A percentile compares a stretch with the other conserved stretches of the same genome.
phyloP scores from a whole-genome alignment of 805 yeast species.

The Yarrowia yakushimensis region DNA sequence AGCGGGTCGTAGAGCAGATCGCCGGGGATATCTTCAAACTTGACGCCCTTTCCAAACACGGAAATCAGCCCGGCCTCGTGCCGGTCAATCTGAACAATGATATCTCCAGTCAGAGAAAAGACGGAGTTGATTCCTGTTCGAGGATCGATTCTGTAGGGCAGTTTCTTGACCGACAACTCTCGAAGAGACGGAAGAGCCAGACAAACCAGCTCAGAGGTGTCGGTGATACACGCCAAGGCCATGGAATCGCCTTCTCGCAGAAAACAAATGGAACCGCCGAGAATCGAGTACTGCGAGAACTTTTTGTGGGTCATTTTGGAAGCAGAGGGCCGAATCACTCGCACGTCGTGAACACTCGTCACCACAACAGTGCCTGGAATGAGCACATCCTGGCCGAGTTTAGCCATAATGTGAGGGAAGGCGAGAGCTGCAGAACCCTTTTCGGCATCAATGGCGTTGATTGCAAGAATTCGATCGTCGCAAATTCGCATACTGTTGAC shows the following conservation, averaged over 20 bases:
- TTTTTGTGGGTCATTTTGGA: slow-evolving; percentile 62
- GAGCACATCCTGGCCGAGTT: slow-evolving; percentile 56
- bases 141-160: slow-evolving; percentile 46
- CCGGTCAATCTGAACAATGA: slow-evolving; percentile 50
- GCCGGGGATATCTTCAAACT: slow-evolving; percentile 34
- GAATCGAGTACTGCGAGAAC: slow-evolving; percentile 43
- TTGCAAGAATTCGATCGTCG: slow-evolving; percentile 49
- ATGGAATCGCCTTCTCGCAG: slow-evolving; percentile 46
- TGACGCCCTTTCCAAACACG: slow-evolving; percentile 45
- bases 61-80: slow-evolving; percentile 54
- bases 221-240: slow-evolving; percentile 30
- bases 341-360: slow-evolving; percentile 55
- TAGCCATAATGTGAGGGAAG: slow-evolving; percentile 51
- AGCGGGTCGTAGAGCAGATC: slow-evolving; percentile 70
- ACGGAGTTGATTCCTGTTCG: slow-evolving; percentile 44
- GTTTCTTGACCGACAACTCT: slow-evolving; percentile 50
- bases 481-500: slow-evolving; percentile 49
- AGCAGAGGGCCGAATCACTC: slow-evolving; percentile 59
- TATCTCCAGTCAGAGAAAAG: slow-evolving; percentile 43
- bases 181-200: slow-evolving; percentile 59
- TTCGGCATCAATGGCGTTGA: slow-evolving; percentile 56
- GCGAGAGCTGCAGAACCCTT: slow-evolving; percentile 69
- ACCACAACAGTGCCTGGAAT: slow-evolving; percentile 62
- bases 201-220: slow-evolving; percentile 32
- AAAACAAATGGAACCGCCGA: slow-evolving; percentile 38